These are phyloP conservation scores for Pharus latifolius DNA, from an alignment of 176 grass and related monocot species.

Conservation along the genomic window DNA sequence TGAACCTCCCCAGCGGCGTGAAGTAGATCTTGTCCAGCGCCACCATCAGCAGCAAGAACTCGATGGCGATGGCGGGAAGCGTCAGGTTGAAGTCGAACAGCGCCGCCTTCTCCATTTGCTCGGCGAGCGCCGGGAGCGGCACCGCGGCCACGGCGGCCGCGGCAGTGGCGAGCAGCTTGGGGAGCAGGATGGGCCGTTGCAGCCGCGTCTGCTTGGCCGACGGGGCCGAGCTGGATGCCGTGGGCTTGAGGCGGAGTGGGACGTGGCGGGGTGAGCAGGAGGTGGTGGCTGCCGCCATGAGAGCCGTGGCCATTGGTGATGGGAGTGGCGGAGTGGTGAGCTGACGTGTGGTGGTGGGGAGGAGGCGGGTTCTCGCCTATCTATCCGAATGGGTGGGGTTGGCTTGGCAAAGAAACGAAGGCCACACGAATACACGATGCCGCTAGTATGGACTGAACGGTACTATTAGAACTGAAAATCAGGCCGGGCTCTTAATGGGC, in stretches of 20 bases:
- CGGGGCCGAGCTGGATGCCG: conserved; percentile 1
- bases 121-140: conserved; percentile 80
- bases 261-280: conserved; percentile 31
- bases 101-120: conserved; percentile 86
- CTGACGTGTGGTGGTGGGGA: background rate
- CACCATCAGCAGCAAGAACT: conserved; percentile 97
- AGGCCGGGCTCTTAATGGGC: too few relatives aligned
- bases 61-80: conserved; percentile 58
- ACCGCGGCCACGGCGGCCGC: conserved; percentile 31
- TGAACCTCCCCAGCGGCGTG: conserved; percentile 93
- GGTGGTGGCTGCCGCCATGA: conserved; percentile 44
- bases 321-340: background rate
- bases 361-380: conserved; percentile 8
- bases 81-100: conserved; percentile 98
- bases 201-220: background rate
- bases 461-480: too few relatives aligned
- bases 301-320: conserved; percentile 29
- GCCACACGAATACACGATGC: too few relatives aligned
- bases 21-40: conserved; percentile 95
- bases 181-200: background rate
- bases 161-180: conserved; percentile 31
- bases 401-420: background rate
- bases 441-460: too few relatives aligned
- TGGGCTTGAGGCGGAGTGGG: conserved; percentile 10
- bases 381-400: conserved; percentile 36